These are phyloP conservation scores for Gentiana dahurica DNA, from an alignment of 257 asterid genomes.

Conservation along the genomic window DNA sequence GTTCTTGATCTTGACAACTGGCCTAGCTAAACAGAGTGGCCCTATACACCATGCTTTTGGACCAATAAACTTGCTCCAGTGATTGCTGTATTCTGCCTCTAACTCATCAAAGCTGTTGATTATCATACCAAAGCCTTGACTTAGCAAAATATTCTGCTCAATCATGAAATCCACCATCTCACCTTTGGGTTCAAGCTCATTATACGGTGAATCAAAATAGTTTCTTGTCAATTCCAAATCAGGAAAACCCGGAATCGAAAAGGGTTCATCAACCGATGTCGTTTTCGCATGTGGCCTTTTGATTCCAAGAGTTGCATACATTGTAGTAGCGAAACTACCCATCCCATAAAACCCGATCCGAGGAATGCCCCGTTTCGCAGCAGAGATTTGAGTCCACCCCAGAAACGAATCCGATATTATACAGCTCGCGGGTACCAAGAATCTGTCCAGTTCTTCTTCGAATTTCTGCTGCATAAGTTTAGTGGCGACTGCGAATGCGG, in stretches of 20 bases:
- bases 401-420: conserved; percentile 49
- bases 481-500: conserved; percentile 27
- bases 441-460: conserved; percentile 27
- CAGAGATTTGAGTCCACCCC: conserved; percentile 53
- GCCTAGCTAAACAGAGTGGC: conserved; percentile 41
- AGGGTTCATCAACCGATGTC: conserved; percentile 26
- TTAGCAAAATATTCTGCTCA: conserved; percentile 24
- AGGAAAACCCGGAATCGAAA: conserved; percentile 33
- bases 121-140: conserved; percentile 39
- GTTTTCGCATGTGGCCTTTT: conserved; percentile 35
- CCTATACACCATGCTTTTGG: conserved; percentile 53
- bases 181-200: conserved; percentile 42
- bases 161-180: conserved; percentile 34
- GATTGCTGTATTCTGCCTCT: conserved; percentile 35
- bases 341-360: conserved; percentile 44
- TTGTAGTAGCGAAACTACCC: conserved; percentile 34
- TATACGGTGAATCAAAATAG: conserved; percentile 44
- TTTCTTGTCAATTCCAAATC: conserved; percentile 34
- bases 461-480: conserved; percentile 44
- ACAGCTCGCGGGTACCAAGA: conserved; percentile 30
- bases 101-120: conserved; percentile 43
- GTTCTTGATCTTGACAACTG: background rate
- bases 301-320: conserved; percentile 24
- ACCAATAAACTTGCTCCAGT: conserved; percentile 33
- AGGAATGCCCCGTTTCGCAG: conserved; percentile 33